Percentiles rank a stretch among this genome's conserved stretches.
These are phyloP conservation scores for Anthracocystis setariae DNA, from an alignment of 1,284 basidiomycete genomes.

Conservation along the genomic window DNA sequence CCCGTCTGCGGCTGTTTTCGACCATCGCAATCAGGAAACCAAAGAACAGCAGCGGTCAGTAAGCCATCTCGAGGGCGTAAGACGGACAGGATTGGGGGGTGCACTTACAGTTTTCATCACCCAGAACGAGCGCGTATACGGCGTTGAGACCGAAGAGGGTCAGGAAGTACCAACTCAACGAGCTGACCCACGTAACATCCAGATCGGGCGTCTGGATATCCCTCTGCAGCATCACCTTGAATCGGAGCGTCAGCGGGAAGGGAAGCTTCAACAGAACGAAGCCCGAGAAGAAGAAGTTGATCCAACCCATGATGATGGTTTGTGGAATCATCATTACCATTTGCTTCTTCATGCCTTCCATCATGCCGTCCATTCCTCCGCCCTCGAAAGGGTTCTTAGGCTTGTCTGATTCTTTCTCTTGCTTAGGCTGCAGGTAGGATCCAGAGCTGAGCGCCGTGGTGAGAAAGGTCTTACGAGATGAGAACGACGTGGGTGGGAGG, in stretches of 20 bases:
- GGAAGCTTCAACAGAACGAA: conserved; percentile 91
- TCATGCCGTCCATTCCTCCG: conserved; percentile 94
- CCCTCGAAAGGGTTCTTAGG: conserved; percentile 76
- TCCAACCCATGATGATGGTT: conserved; percentile 99
- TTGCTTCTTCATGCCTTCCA: conserved; percentile 98
- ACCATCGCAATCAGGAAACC: neutral
- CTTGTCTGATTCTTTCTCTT: conserved; percentile 66
- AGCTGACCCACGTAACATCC: conserved; percentile 98
- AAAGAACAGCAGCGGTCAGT: neutral
- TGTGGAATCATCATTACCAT: conserved; percentile 75
- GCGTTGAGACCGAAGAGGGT: conserved; percentile 98
- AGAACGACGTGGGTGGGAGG: conserved; percentile 56
- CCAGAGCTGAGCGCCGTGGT: conserved; percentile 57
- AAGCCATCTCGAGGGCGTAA: neutral
- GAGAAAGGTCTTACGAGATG: conserved; percentile 50
- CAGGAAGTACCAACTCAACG: conserved; percentile 98
- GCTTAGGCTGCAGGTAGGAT: conserved; percentile 56
- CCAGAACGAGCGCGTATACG: conserved; percentile 90
- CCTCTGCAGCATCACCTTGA: conserved; percentile 98
- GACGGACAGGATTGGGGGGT: neutral
- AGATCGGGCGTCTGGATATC: conserved; percentile 96
- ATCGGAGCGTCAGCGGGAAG: conserved; percentile 94
- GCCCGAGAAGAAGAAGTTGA: conserved; percentile 99
- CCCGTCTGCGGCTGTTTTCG: conserved; percentile 61
- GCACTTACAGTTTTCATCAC: conserved; percentile 83